Base-by-base conservation (phyloP, 1,139 yeast genomes). In the Protomyces pachydermus region DNA sequence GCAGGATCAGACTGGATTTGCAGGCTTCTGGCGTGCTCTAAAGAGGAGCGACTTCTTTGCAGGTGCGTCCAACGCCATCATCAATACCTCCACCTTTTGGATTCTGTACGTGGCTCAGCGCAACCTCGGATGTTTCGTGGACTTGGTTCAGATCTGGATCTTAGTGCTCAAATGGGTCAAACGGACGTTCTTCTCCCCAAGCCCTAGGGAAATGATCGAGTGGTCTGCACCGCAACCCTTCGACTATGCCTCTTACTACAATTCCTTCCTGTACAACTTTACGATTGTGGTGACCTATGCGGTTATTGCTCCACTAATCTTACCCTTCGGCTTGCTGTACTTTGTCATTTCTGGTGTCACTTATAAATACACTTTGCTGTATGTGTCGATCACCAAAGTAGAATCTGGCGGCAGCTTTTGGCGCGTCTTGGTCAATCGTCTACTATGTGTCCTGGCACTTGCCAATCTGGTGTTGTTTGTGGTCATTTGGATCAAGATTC, bases 31-130 rank as follows among this genome's bases (percentile, higher is more conserved):
- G 34, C 62, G 67, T 35, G 66, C 67, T 6, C 53, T 68, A 6
- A 28, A 63, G 37, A 42, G 39, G 16, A 65, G 46, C n/a, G 58
- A 54, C 20, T 55, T 57, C 10, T 55, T 62, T 23, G 60, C 50
- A 8, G 58, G 56, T 51, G 48, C 54, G 10, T 66, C 65, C 14
- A 32, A 28, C 18, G 55, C 80, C 3, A 72, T 77, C 61, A 73
- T 77, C 61, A 71, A 74, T 46, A 73, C 77, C 9, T 76, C 80
- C 2, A 74, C 78, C 1, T 77, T 77, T 69, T 77, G 80, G 80
- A 77, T 77, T 32, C 74, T 77, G 75, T 77, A 76, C 66, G 67
- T 77, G 32, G 65, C 77, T 32, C 72, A 77, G 34, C 46, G 66
- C 18, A 72, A 74, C 55, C 58, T 76, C 18, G 76, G 75, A 9